Evolutionary conservation across 352 stramenopile genomes (phyloP).

Genomic region (Phytophthora sp.): DNA sequence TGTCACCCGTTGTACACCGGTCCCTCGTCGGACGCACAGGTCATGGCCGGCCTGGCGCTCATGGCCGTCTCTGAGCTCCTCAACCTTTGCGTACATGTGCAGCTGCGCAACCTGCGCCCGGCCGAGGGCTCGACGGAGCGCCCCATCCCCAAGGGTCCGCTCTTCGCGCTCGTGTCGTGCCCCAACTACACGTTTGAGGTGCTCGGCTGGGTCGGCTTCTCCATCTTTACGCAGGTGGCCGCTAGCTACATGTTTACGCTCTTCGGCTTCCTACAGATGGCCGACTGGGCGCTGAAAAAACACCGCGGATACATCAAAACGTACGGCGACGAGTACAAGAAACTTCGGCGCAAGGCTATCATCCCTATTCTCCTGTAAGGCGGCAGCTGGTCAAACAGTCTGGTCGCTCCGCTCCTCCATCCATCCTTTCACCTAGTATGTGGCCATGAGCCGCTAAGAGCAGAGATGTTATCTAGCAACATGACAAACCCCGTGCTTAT

Average conservation of each 20-base stretch:
- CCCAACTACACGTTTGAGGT: conserved; percentile 94
- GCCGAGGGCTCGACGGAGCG: conserved; percentile 77
- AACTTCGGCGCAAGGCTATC: conserved; percentile 85
- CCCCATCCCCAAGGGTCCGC: conserved; percentile 68
- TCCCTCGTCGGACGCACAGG: conserved; percentile 55
- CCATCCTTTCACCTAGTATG: no score
- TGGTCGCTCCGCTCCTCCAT: no score
- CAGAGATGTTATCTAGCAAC: no score
- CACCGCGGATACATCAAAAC: conserved; percentile 88
- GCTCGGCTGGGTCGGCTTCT: conserved; percentile 89
- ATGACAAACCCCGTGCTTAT: no score
- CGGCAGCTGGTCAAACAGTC: neutral
- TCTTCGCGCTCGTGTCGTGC: conserved; percentile 89
- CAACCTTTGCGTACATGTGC: conserved; percentile 87
- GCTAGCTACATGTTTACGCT: conserved; percentile 88
- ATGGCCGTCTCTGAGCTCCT: conserved; percentile 80
- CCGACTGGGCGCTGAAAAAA: conserved; percentile 91
- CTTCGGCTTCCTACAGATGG: conserved; percentile 88
- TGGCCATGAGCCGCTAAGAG: no score
- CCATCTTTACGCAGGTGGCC: conserved; percentile 83
- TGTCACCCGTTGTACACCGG: conserved; percentile 75
- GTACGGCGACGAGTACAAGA: conserved; percentile 90
- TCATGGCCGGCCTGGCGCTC: conserved; percentile 62
- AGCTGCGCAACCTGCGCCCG: conserved; percentile 81
- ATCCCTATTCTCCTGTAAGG: conserved; percentile 84